These are phyloP conservation scores for Lycium ferocissimum DNA, from an alignment of 257 asterid species.

Conservation along the genomic window DNA sequence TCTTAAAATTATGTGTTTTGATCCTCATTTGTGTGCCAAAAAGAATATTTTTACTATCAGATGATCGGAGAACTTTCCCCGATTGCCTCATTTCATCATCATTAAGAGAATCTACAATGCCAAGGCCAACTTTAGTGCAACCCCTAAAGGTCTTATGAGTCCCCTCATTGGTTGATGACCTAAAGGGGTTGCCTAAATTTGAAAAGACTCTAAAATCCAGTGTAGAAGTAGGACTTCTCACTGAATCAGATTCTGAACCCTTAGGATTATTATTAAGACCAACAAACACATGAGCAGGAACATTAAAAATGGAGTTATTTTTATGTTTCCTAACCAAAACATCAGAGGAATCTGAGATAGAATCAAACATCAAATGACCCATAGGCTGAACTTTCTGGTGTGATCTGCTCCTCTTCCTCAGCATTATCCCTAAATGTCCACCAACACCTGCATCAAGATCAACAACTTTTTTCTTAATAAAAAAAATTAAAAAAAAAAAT, in stretches of 20 bases:
- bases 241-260: slow-evolving; percentile 80
- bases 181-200: slow-evolving; percentile 69
- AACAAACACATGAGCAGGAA: slow-evolving; percentile 65
- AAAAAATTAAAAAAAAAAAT: neutral
- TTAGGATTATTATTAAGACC: slow-evolving; percentile 60
- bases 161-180: slow-evolving; percentile 58
- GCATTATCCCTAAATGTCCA: slow-evolving; percentile 51
- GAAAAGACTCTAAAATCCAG: slow-evolving; percentile 84
- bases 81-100: slow-evolving; percentile 52
- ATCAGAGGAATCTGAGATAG: slow-evolving; percentile 62
- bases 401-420: slow-evolving; percentile 77
- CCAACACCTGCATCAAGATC: slow-evolving; percentile 46
- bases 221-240: slow-evolving; percentile 89
- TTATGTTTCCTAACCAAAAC: slow-evolving; percentile 59
- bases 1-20: slow-evolving; percentile 45
- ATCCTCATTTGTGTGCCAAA: slow-evolving; percentile 67
- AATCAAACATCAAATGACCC: slow-evolving; percentile 62
- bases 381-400: slow-evolving; percentile 62
- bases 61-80: slow-evolving; percentile 48
- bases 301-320: slow-evolving; percentile 53
- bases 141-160: slow-evolving; percentile 64
- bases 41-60: slow-evolving; percentile 65
- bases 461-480: neutral
- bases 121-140: slow-evolving; percentile 77
- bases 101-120: slow-evolving; percentile 78